phyloP scores from a whole-genome alignment of 2,329 filamentous ascomycete genomes.

The Cladosporium sphaerospermum region DNA sequence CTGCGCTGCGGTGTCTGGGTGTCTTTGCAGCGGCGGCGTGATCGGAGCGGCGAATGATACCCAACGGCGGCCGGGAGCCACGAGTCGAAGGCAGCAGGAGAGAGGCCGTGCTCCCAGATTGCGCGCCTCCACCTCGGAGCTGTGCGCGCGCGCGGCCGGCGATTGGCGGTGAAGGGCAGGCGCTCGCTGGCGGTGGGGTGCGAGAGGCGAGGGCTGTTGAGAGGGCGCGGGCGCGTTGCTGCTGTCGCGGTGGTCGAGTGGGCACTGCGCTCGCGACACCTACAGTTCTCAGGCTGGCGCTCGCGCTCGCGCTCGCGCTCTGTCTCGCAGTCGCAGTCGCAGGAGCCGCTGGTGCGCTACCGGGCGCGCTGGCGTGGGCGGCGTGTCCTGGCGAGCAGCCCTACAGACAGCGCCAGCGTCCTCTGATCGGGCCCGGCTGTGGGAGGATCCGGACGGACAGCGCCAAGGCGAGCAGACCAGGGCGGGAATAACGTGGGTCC shows the following conservation, averaged over 20 bases:
- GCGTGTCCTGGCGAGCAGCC: neutral
- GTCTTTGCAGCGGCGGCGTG: slow-evolving; percentile 6
- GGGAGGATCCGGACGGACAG: neutral
- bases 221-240: neutral
- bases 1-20: neutral
- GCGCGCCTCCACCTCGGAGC: slow-evolving; percentile 1
- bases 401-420: slow-evolving; percentile 1
- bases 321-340: neutral
- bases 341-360: slow-evolving; percentile 6
- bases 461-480: slow-evolving; percentile 8
- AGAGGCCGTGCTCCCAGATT: slow-evolving; percentile 3
- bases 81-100: neutral
- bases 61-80: slow-evolving; percentile 3
- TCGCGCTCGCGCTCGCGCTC: too few relatives aligned
- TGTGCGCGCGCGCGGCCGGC: neutral
- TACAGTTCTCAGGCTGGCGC: too few relatives aligned
- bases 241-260: too few relatives aligned
- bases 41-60: slow-evolving; percentile 11
- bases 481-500: slow-evolving; percentile 8
- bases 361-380: neutral
- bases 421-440: neutral
- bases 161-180: slow-evolving; percentile 7
- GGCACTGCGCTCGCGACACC: too few relatives aligned
- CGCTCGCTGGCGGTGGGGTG: neutral
- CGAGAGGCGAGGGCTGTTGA: neutral